Conservation (phyloP, 2,329 filamentous ascomycete genomes). For the Fusarium neocosmosporiellum region DNA sequence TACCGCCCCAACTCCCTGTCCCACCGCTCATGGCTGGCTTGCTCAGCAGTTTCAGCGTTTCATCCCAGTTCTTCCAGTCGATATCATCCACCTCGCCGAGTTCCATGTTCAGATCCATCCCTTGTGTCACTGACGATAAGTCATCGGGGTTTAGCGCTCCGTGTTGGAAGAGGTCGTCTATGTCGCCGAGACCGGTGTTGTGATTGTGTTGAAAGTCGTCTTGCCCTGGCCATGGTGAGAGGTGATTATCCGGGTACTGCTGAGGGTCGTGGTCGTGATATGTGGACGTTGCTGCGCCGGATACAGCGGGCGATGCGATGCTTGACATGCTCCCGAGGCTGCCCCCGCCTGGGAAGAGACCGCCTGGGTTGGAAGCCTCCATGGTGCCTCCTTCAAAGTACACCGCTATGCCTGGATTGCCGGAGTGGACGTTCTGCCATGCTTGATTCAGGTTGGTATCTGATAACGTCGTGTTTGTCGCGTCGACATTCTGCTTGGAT, state of each 20-base stretch:
- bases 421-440: conserved; percentile 18
- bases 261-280: conserved; percentile 2
- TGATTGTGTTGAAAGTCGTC: conserved; percentile 10
- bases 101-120: conserved; percentile 26
- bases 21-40: conserved; percentile 6
- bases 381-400: conserved; percentile 21
- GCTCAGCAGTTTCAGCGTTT: conserved; percentile 16
- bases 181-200: background rate
- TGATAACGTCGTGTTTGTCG: background rate
- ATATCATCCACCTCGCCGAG: conserved; percentile 34
- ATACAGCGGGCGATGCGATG: conserved; percentile 26
- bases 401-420: conserved; percentile 18
- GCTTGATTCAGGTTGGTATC: background rate
- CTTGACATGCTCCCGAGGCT: conserved; percentile 29
- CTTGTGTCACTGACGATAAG: background rate
- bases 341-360: conserved; percentile 12
- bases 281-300: conserved; percentile 7
- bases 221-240: conserved; percentile 26
- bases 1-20: conserved; percentile 32
- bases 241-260: background rate
- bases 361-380: background rate
- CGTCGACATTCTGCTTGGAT: background rate
- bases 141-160: background rate
- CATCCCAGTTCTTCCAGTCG: conserved; percentile 35
- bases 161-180: conserved; percentile 15